Conservation (phyloP, 805 yeast genomes). For the Candida nonsorbophila region DNA sequence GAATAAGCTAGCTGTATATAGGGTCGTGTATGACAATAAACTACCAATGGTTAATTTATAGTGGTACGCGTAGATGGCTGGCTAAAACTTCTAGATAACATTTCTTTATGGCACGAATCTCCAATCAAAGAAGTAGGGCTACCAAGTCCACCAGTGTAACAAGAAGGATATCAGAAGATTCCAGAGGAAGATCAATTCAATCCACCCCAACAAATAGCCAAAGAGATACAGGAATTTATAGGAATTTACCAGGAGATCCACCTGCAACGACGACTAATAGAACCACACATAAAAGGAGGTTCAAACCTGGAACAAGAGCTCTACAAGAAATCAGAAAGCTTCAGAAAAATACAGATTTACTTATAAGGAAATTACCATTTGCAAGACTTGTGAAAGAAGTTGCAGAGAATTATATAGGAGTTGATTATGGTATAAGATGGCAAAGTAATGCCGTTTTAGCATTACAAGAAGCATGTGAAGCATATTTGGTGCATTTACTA, state of each 20-base stretch:
- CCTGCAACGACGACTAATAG: slow-evolving; percentile 13
- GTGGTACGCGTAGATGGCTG: no score
- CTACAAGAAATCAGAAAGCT: slow-evolving; percentile 62
- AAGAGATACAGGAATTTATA: slow-evolving; percentile 28
- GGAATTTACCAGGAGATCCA: slow-evolving; percentile 56
- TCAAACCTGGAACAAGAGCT: slow-evolving; percentile 63
- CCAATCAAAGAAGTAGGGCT: no score
- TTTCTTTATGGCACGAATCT: no score
- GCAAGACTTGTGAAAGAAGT: slow-evolving; percentile 73
- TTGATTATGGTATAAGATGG: slow-evolving; percentile 63
- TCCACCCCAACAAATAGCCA: slow-evolving; percentile 3
- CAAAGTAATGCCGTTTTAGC: slow-evolving; percentile 74
- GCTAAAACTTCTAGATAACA: no score
- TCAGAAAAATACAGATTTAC: slow-evolving; percentile 62
- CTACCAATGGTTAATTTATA: no score
- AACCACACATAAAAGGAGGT: slow-evolving; percentile 33
- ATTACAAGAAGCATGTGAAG: slow-evolving; percentile 77
- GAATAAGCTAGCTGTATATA: no score
- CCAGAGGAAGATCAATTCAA: slow-evolving; percentile 1
- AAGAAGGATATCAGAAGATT: no score
- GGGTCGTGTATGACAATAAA: no score
- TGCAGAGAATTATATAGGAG: slow-evolving; percentile 53
- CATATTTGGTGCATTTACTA: slow-evolving; percentile 63
- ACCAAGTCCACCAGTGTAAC: no score
- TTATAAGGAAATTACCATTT: slow-evolving; percentile 70